Evolutionary conservation across 2,329 filamentous ascomycete genomes (phyloP).

Genomic region (Ascochyta koolunga): DNA sequence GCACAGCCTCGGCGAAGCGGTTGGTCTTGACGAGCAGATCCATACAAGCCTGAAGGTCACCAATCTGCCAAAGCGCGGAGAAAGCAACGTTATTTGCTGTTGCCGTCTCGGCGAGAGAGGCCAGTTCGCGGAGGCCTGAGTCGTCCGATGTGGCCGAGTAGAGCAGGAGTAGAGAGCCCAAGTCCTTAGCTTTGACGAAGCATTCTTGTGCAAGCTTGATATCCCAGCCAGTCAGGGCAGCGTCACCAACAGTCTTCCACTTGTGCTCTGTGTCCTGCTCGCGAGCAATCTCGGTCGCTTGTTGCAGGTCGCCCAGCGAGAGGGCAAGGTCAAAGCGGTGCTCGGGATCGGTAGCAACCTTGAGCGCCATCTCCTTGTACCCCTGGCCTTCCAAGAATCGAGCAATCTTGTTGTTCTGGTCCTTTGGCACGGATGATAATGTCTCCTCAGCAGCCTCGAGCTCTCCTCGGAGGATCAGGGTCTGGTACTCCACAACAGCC

Average conservation of each 20-base stretch:
- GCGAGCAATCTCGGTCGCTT: slow-evolving; percentile 82
- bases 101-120: slow-evolving; percentile 73
- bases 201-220: slow-evolving; percentile 88
- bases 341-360: slow-evolving; percentile 92
- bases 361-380: slow-evolving; percentile 92
- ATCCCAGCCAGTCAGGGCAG: slow-evolving; percentile 85
- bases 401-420: slow-evolving; percentile 97
- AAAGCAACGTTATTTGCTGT: slow-evolving; percentile 94
- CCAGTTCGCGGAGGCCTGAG: slow-evolving; percentile 74
- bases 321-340: slow-evolving; percentile 96
- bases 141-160: slow-evolving; percentile 85
- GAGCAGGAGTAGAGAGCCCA: slow-evolving; percentile 85
- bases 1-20: slow-evolving; percentile 80
- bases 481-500: slow-evolving; percentile 95
- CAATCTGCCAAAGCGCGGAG: slow-evolving; percentile 84
- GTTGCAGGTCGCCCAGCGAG: slow-evolving; percentile 79
- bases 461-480: slow-evolving; percentile 89
- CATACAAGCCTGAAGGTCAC: slow-evolving; percentile 80
- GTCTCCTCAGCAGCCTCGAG: slow-evolving; percentile 90
- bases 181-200: slow-evolving; percentile 87
- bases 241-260: slow-evolving; percentile 97
- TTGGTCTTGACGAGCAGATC: slow-evolving; percentile 79
- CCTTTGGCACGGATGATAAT: slow-evolving; percentile 80
- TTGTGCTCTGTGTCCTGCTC: slow-evolving; percentile 91
- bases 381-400: slow-evolving; percentile 97